Conservation (phyloP, 495 filamentous ascomycete species). For the Trichoderma parareesei region DNA sequence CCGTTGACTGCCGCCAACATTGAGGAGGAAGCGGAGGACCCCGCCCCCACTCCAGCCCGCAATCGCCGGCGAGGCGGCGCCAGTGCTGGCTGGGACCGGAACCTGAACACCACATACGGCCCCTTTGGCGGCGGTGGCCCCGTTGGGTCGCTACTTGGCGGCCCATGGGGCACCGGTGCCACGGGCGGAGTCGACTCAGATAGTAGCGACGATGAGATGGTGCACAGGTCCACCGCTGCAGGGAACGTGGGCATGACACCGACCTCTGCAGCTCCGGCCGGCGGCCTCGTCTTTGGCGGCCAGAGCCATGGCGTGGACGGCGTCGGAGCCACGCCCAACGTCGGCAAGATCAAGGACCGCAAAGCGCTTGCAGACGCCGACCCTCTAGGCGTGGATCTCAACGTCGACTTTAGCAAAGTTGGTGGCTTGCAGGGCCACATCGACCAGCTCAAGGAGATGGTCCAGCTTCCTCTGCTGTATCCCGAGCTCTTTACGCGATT, state of each 20-base stretch:
- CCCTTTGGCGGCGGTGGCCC: constrained; percentile 84
- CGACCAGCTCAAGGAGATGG: constrained; percentile 96
- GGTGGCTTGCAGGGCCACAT: constrained; percentile 89
- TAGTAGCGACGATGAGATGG: constrained; percentile 87
- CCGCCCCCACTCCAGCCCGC: constrained; percentile 61
- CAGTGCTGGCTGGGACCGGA: constrained; percentile 56
- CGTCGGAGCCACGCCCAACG: constrained; percentile 70
- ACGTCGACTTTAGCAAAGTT: constrained; percentile 85
- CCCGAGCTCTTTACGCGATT: constrained; percentile 91
- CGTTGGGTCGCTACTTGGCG: constrained; percentile 61
- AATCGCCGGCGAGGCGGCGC: constrained; percentile 47
- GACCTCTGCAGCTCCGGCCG: constrained; percentile 49
- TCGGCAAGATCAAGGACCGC: constrained; percentile 79
- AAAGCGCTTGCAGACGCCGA: constrained; percentile 81
- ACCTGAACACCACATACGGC: constrained; percentile 75
- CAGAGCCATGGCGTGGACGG: constrained; percentile 47
- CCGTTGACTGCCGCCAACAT: constrained; percentile 62
- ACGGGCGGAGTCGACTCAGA: constrained; percentile 81
- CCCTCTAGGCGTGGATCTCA: constrained; percentile 83
- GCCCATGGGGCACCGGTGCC: constrained; percentile 67
- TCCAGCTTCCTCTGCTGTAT: constrained; percentile 84
- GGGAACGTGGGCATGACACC: constrained; percentile 68
- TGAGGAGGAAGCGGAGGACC: constrained; percentile 56
- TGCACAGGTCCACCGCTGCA: constrained; percentile 48
- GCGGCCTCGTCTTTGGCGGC: constrained; percentile 45